Evolutionary conservation across 2,329 filamentous ascomycete genomes (phyloP).

Genomic region (Akanthomyces dipterigenus): DNA sequence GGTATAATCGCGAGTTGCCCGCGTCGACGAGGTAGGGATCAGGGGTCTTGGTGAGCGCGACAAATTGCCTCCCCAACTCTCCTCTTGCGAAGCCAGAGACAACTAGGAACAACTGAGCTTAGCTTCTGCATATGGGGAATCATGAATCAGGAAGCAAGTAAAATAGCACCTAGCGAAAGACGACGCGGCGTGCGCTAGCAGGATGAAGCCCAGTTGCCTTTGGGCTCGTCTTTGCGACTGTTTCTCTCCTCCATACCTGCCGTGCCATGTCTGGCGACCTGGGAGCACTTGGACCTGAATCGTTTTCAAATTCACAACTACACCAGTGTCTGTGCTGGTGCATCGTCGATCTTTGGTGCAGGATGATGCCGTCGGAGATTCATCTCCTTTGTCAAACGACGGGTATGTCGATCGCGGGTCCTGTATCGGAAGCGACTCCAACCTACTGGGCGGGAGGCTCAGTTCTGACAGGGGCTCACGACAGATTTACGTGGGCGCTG

Average conservation of each 20-base stretch:
- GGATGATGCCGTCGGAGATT: background rate
- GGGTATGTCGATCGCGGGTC: background rate
- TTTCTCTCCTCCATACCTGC: background rate
- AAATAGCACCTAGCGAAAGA: background rate
- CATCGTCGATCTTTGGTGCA: background rate
- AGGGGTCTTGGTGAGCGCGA: slow-evolving; percentile 1
- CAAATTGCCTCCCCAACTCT: background rate
- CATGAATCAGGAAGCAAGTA: background rate
- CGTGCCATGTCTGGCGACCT: background rate
- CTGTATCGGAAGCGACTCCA: background rate
- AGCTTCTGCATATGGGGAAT: background rate
- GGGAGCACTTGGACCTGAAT: background rate
- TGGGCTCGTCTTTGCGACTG: background rate
- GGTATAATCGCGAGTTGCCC: background rate
- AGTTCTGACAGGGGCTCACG: background rate
- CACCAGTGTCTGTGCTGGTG: background rate
- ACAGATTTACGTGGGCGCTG: background rate
- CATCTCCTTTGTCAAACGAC: background rate
- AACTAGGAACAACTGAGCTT: background rate
- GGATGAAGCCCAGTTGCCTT: background rate
- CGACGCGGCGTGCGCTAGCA: background rate
- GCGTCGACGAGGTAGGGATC: background rate
- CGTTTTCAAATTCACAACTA: background rate
- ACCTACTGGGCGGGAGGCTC: background rate
- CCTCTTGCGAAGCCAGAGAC: too few species aligned